Base-by-base conservation (phyloP, 1,284 basidiomycete genomes). In the Schizophyllum amplum region DNA sequence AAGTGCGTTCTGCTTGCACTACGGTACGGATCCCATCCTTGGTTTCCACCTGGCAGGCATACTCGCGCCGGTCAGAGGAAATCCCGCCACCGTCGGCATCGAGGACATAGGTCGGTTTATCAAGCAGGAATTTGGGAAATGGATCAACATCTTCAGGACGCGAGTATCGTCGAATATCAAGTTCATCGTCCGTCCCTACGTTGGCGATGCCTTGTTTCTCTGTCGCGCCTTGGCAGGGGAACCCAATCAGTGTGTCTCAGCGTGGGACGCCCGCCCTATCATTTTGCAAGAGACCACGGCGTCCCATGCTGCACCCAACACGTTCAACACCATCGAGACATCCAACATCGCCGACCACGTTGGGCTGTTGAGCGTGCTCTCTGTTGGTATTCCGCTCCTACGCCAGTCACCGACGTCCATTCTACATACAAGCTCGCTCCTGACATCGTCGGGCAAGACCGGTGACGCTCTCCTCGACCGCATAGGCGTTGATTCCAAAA, bases 241-340 rank as follows among this genome's bases (percentile, higher is more conserved):
- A 17, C 49, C 42, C 5, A 53, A 27, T 51, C 48, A 52, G 5
- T 47, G 52, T 22, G 22, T 55, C 55, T 23, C 42, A 54, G 22
- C 56, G 51, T 80, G 77, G 75, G 70, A 62, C 21, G 61, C 63
- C 0, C 61, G 67, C 11, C 57, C 62, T 24, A 67, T 56, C 20
- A 33, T 59, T 7, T 17, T 15, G 15, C 27, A 53, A 5, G 63
- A 56, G 4, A 62, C 66, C 20, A 71, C 70, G 47, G 58, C 50
- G 21, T 52, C 57, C 47, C 15, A 52, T 33, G 52, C 58, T 25
- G 74, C 75, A 0, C 77, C 79, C 4, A 63, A 68, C 1, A 55
- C 48, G 0, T 84, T 83, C 68, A 70, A 80, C 53, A 70, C 81
- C 50, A 78, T 83, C 56, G 78, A 83, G 48, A 79, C 81, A 0